Percentiles rank a stretch among this genome's conserved stretches.
These are phyloP conservation scores for Thalassiosira allenii DNA, from an alignment of 352 stramenopile genomes.

Conservation along the genomic window DNA sequence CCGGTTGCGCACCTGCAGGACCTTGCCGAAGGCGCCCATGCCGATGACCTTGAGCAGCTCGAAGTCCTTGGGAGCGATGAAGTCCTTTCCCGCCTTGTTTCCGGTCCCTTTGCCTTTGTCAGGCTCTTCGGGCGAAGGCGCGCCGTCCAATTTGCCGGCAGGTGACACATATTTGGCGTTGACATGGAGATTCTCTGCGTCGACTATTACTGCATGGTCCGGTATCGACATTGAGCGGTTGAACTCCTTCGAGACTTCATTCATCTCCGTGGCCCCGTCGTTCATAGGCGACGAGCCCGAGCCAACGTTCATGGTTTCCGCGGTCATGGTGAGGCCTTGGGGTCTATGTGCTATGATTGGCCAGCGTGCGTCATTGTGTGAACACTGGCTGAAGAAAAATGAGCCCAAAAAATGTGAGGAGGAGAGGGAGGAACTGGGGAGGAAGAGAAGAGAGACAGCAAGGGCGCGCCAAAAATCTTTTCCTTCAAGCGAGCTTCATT, in stretches of 20 bases:
- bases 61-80: conserved; percentile 92
- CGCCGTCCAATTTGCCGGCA: no score
- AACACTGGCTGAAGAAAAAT: no score
- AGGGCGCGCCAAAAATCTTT: no score
- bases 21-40: conserved; percentile 96
- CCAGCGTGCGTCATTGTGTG: no score
- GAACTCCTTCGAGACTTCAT: conserved; percentile 31
- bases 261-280: conserved; percentile 35
- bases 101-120: background rate
- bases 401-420: no score
- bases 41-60: conserved; percentile 97
- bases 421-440: no score
- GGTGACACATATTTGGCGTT: background rate
- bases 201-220: background rate
- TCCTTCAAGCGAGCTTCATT: no score
- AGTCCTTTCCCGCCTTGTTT: conserved; percentile 42
- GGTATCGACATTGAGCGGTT: conserved; percentile 27
- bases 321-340: no score
- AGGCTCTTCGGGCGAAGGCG: conserved; percentile 1
- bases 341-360: no score
- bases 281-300: no score
- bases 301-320: background rate
- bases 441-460: no score
- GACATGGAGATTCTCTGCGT: background rate
- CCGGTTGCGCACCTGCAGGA: conserved; percentile 88